These are phyloP conservation scores for Pittosporum tobira DNA, from an alignment of 129 eudicot species.

Conservation along the genomic window DNA sequence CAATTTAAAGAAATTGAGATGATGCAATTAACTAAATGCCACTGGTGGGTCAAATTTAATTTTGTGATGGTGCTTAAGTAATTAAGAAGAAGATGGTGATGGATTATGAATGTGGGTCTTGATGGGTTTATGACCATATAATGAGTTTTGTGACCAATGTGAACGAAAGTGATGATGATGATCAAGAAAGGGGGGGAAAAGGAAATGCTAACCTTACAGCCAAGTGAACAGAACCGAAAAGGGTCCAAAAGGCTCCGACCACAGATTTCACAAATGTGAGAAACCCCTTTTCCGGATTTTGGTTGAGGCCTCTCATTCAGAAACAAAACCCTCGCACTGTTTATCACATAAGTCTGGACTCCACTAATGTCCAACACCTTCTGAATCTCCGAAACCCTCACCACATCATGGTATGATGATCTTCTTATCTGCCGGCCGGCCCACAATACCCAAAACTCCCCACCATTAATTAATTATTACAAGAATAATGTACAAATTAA, in stretches of 20 bases:
- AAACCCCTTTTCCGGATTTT: constrained; percentile 72
- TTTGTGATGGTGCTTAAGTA: background rate
- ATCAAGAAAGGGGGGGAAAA: background rate
- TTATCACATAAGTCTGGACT: constrained; percentile 88
- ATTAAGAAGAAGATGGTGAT: constrained; percentile 19
- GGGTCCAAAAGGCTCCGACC: constrained; percentile 89
- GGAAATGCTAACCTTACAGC: constrained; percentile 74
- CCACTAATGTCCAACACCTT: constrained; percentile 67
- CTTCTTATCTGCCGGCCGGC: constrained; percentile 59
- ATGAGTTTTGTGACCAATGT: constrained; percentile 21
- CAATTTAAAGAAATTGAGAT: background rate
- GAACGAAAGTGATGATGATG: constrained; percentile 15
- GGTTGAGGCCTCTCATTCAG: constrained; percentile 95
- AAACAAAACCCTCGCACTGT: constrained; percentile 91
- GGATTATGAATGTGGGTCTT: constrained; percentile 25
- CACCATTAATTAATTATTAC: background rate
- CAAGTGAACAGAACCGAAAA: constrained; percentile 87
- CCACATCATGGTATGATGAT: constrained; percentile 95
- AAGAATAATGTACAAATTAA: too few species aligned
- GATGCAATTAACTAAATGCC: background rate
- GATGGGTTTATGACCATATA: constrained; percentile 10
- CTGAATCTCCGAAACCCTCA: constrained; percentile 84
- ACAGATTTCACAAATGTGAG: constrained; percentile 82
- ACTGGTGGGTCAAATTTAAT: too few species aligned
- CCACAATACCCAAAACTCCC: background rate